phyloP scores from a whole-genome alignment of 768 basidiomycete species.

The Phaeotremella fagi region DNA sequence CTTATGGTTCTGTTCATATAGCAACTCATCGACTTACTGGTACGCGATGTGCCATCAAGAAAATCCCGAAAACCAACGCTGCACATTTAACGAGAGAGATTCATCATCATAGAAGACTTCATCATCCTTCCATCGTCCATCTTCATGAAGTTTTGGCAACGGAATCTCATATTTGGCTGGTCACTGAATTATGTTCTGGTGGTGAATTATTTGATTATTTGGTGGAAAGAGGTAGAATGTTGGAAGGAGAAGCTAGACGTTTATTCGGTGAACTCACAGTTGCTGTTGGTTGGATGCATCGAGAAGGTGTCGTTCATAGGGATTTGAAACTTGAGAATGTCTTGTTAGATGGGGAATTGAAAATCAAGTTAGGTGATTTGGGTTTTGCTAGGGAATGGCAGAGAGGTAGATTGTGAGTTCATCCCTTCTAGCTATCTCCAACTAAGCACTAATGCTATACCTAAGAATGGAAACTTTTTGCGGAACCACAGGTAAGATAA shows the following conservation, averaged over 20 bases:
- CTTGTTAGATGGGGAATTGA: conserved; percentile 79
- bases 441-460: conserved; percentile 60
- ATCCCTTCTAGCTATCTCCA: too few species aligned
- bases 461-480: conserved; percentile 92
- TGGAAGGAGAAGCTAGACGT: conserved; percentile 74
- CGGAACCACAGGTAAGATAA: conserved; percentile 73
- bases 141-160: conserved; percentile 98
- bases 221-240: conserved; percentile 82
- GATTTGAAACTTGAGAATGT: conserved; percentile 97
- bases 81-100: conserved; percentile 91
- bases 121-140: conserved; percentile 91
- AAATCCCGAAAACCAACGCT: conserved; percentile 87
- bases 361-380: conserved; percentile 90
- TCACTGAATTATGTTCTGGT: conserved; percentile 92
- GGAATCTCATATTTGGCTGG: conserved; percentile 91
- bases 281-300: conserved; percentile 87
- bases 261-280: conserved; percentile 96
- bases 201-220: conserved; percentile 98
- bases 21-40: conserved; percentile 90
- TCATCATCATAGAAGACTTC: conserved; percentile 93
- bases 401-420: conserved; percentile 38
- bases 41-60: conserved; percentile 91
- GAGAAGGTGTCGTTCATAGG: conserved; percentile 88
- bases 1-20: conserved; percentile 92
- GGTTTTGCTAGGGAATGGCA: conserved; percentile 83